Evolutionary conservation across 2,329 filamentous ascomycete species (phyloP).

Genomic region (Fusarium sp.): DNA sequence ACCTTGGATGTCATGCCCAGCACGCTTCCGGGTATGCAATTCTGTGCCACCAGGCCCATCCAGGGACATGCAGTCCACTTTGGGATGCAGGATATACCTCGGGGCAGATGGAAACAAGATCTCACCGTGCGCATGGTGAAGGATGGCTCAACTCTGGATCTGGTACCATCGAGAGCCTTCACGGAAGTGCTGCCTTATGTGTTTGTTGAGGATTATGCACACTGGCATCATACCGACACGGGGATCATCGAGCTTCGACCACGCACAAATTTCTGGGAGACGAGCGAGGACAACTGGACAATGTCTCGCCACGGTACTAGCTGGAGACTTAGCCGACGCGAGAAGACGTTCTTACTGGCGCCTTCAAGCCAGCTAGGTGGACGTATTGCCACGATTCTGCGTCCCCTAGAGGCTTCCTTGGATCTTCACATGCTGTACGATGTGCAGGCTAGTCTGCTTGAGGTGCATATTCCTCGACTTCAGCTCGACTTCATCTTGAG

Average conservation of each 20-base stretch:
- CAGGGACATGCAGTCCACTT: constrained; percentile 38
- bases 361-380: constrained; percentile 1
- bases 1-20: constrained; percentile 35
- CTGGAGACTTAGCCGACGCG: constrained; percentile 6
- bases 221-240: constrained; percentile 56
- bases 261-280: constrained; percentile 39
- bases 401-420: constrained; percentile 8
- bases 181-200: constrained; percentile 43
- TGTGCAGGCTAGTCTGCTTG: background rate
- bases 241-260: constrained; percentile 48
- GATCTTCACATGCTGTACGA: constrained; percentile 14
- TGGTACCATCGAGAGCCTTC: constrained; percentile 50
- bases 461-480: constrained; percentile 37
- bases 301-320: constrained; percentile 26
- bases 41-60: constrained; percentile 50
- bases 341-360: background rate
- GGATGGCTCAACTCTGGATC: constrained; percentile 24
- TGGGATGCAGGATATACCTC: constrained; percentile 49
- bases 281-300: constrained; percentile 33
- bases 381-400: background rate
- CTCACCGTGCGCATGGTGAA: constrained; percentile 47
- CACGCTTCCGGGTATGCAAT: constrained; percentile 47
- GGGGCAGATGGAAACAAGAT: constrained; percentile 21
- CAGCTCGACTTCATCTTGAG: constrained; percentile 16
- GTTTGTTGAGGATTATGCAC: constrained; percentile 54